Evolutionary conservation across 805 yeast species (phyloP), one percentile per base, ranked within the genome.

Genomic region (Cyberlindnera americana): DNA sequence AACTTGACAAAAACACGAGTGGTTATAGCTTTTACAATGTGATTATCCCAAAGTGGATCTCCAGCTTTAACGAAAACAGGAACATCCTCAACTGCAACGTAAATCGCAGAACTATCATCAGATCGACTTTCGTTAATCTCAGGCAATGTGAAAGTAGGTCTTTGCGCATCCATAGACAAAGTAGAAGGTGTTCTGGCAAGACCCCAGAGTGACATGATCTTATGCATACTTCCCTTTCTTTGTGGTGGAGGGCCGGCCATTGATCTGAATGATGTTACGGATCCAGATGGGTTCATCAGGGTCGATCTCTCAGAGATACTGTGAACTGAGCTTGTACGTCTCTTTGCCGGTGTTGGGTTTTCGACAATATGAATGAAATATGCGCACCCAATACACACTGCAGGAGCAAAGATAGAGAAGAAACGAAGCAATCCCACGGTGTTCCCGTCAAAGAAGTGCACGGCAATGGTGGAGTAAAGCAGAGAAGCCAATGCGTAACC

Each of bases 401-500:
- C n/a, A 2, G 70, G 54, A 37, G 87, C 74, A 34, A 67, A 69
- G 1, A 73, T 42, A 1, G 81, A 62, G 44, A 84, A 68, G 54
- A 83, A 83, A 38, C 57, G 55, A 31, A 84, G 64, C 2, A 83
- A 66, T 0, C 75, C 77, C 6, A 69, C 73, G 1, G 85, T 72
- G 47, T 81, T 60, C 23, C 70, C 75, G 7, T 61, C 57, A 48
- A 75, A 83, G 36, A 72, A 67, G 6, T 61, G 50, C 0, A 83
- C 77, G 12, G 85, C 73, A 3, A 81, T 50, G 3, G 72, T 57
- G 3, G 87, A 77, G 53, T 79, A 81, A 15, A 81, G 48, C 29
- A 84, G 67, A 3, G 91, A 89, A 6, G 88, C 75, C 29, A 84
- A 60, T 0, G 91, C 95, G 58, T 77, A 84, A 1, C 50, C 40